A percentile compares a stretch with the other conserved stretches of the same genome.
Evolutionary conservation across 1,284 basidiomycete species (phyloP).

Genomic region (Bjerkandera adusta): DNA sequence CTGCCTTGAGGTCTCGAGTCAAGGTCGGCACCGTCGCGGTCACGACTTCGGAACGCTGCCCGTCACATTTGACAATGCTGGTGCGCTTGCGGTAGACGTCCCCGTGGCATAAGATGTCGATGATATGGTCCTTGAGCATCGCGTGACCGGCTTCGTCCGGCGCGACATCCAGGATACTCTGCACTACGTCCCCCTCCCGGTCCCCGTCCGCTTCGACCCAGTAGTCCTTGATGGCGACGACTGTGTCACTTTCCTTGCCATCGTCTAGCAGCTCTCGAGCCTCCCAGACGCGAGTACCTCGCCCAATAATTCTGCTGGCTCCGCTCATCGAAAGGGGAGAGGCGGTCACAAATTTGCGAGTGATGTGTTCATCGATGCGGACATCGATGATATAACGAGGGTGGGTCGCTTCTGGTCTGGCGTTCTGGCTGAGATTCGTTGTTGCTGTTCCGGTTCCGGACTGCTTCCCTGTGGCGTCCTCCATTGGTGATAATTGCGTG

Average conservation of each 20-base stretch:
- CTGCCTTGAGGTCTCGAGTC: too few relatives aligned
- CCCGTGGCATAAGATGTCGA: too few relatives aligned
- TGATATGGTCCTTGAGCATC: neutral
- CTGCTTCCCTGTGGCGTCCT: too few relatives aligned
- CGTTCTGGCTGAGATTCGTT: too few relatives aligned
- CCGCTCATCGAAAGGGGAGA: conserved; percentile 4
- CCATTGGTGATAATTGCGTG: too few relatives aligned
- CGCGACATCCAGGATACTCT: neutral
- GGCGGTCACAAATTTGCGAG: neutral
- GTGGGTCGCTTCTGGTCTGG: too few relatives aligned
- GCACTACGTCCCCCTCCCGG: conserved; percentile 5
- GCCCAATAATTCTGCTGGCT: neutral
- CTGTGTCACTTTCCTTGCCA: neutral
- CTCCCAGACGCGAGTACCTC: conserved; percentile 7
- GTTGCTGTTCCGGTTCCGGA: too few relatives aligned
- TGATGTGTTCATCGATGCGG: too few relatives aligned
- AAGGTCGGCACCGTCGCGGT: too few relatives aligned
- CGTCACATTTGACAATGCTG: too few relatives aligned
- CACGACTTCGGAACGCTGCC: too few relatives aligned
- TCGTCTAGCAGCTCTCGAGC: neutral
- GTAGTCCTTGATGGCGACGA: conserved; percentile 8
- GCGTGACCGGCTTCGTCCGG: neutral
- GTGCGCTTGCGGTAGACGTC: too few relatives aligned
- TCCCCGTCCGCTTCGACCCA: conserved; percentile 10
- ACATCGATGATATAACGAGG: conserved; percentile 8